These are phyloP conservation scores for Colletotrichum costaricense DNA, from an alignment of 2,329 filamentous ascomycete genomes.

Conservation along the genomic window DNA sequence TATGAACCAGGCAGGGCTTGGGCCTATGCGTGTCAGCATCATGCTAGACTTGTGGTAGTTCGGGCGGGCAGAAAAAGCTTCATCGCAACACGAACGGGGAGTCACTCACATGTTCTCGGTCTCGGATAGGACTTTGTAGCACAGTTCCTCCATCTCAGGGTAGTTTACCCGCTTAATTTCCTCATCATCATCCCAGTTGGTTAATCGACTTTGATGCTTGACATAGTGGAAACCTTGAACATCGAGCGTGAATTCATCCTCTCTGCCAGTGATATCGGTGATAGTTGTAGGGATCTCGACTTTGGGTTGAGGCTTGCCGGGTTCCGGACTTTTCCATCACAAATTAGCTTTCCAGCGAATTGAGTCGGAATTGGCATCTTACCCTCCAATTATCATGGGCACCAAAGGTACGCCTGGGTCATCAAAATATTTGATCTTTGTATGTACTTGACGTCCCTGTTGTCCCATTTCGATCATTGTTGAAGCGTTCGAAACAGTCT, in stretches of 20 bases:
- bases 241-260: constrained; percentile 71
- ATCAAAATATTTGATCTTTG: constrained; percentile 33
- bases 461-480: background rate
- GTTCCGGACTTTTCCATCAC: constrained; percentile 3
- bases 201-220: constrained; percentile 64
- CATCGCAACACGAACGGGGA: background rate
- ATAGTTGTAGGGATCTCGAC: constrained; percentile 62
- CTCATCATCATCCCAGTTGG: constrained; percentile 65
- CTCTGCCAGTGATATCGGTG: constrained; percentile 71
- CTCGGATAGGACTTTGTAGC: constrained; percentile 31
- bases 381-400: constrained; percentile 34
- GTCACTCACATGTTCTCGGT: constrained; percentile 18
- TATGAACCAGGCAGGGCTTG: constrained; percentile 27
- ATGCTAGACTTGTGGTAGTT: no score
- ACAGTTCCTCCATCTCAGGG: constrained; percentile 35
- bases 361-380: background rate
- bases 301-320: constrained; percentile 57
- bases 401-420: constrained; percentile 31
- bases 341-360: background rate
- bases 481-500: background rate
- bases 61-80: background rate
- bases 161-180: constrained; percentile 56
- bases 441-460: constrained; percentile 22
- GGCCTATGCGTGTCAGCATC: constrained; percentile 2
- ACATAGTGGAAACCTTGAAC: constrained; percentile 65